Conservation (phyloP, 495 filamentous ascomycete genomes). For the Penicillium cinerascens region DNA sequence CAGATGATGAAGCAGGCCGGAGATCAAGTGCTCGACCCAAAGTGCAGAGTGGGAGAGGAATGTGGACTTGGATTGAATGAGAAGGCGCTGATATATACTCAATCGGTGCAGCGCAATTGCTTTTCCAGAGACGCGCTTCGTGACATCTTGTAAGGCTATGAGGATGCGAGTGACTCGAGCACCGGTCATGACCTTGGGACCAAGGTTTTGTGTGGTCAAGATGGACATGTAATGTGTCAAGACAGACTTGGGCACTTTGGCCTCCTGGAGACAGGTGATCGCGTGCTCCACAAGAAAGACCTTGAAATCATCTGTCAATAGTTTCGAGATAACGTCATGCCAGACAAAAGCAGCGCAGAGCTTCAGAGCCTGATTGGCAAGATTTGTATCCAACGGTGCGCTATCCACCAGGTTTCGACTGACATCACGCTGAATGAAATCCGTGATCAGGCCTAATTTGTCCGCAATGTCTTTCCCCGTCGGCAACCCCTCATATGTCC, state of each 20-base stretch:
- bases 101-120: constrained; percentile 71
- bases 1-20: constrained; percentile 70
- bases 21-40: constrained; percentile 81
- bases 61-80: constrained; percentile 60
- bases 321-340: constrained; percentile 58
- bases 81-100: constrained; percentile 68
- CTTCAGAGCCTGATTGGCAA: constrained; percentile 73
- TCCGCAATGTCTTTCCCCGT: constrained; percentile 64
- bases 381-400: constrained; percentile 50
- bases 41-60: constrained; percentile 56
- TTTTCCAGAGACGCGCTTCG: constrained; percentile 70
- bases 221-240: constrained; percentile 73
- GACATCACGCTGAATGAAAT: constrained; percentile 79
- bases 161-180: constrained; percentile 66
- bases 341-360: constrained; percentile 69
- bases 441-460: constrained; percentile 70
- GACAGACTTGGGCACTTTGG: constrained; percentile 68
- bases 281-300: constrained; percentile 75
- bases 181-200: constrained; percentile 64
- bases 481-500: constrained; percentile 72
- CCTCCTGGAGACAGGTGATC: constrained; percentile 62
- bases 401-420: constrained; percentile 31
- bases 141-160: constrained; percentile 63
- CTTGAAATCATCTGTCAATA: constrained; percentile 71
- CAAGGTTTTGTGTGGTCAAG: constrained; percentile 73